A percentile compares a stretch with the other conserved stretches of the same genome.
phyloP scores from a whole-genome alignment of 1,284 basidiomycete genomes.

The Fomes fomentarius region DNA sequence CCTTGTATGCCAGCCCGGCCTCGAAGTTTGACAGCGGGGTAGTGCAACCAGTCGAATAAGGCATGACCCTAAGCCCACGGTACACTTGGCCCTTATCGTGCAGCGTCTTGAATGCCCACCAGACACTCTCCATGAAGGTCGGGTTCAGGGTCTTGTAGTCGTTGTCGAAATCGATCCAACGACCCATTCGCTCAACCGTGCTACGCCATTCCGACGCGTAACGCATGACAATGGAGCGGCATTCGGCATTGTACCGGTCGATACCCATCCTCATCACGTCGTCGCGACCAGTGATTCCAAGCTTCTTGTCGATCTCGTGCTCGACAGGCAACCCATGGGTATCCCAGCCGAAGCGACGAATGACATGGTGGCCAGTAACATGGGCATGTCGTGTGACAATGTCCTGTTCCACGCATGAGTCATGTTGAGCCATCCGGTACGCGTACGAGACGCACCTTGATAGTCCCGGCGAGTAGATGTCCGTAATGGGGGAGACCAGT shows the following conservation, averaged over 20 bases:
- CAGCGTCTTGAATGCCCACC: conserved; percentile 98
- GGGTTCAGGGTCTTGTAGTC: conserved; percentile 98
- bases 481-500: conserved; percentile 98
- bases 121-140: conserved; percentile 97
- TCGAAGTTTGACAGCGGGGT: conserved; percentile 99
- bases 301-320: conserved; percentile 98
- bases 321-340: conserved; percentile 99
- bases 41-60: conserved; percentile 96
- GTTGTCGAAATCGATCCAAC: conserved; percentile 99
- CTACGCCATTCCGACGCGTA: conserved; percentile 93
- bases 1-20: conserved; percentile 91
- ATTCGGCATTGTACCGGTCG: conserved; percentile 97
- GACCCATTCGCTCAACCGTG: conserved; percentile 97
- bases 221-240: conserved; percentile 97
- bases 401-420: conserved; percentile 56
- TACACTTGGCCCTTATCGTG: conserved; percentile 96
- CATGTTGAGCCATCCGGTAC: neutral
- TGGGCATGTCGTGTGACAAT: conserved; percentile 96
- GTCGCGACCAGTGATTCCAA: conserved; percentile 90
- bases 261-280: conserved; percentile 98
- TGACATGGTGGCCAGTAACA: conserved; percentile 93
- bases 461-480: conserved; percentile 88
- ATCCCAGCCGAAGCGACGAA: conserved; percentile 98
- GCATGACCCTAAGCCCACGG: conserved; percentile 95
- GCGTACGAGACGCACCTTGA: conserved; percentile 74